These are phyloP conservation scores for Lasiosphaeria hispida DNA, from an alignment of 495 filamentous ascomycete species.

Conservation along the genomic window DNA sequence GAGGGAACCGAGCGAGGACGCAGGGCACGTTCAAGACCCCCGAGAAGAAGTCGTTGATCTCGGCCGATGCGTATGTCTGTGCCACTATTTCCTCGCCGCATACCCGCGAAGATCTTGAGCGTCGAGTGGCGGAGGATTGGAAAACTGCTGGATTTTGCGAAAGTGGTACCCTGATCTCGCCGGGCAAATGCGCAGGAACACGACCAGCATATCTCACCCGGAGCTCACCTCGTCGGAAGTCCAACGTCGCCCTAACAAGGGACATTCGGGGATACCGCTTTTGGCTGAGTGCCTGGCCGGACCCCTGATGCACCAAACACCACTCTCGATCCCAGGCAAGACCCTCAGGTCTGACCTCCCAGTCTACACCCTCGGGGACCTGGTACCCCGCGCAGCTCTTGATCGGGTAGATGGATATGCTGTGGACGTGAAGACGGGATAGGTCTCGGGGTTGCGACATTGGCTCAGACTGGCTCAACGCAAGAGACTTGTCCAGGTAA, in stretches of 20 bases:
- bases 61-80: conserved; percentile 61
- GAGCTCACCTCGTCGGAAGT: conserved; percentile 52
- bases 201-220: conserved; percentile 54
- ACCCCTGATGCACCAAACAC: conserved; percentile 84
- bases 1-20: conserved; percentile 75
- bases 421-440: conserved; percentile 49
- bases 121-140: conserved; percentile 29
- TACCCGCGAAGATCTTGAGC: conserved; percentile 56
- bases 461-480: neutral
- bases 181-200: conserved; percentile 21
- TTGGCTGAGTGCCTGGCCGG: conserved; percentile 72
- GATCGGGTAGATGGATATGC: conserved; percentile 74
- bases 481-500: conserved; percentile 55
- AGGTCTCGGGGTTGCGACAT: conserved; percentile 1
- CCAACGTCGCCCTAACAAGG: conserved; percentile 66
- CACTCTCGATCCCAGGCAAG: conserved; percentile 92
- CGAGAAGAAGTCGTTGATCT: conserved; percentile 72
- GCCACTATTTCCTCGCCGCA: conserved; percentile 74
- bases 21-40: conserved; percentile 70
- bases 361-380: conserved; percentile 61
- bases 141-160: conserved; percentile 57
- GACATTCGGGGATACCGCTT: conserved; percentile 84
- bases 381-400: conserved; percentile 80
- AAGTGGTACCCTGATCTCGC: conserved; percentile 61
- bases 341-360: conserved; percentile 76